A percentile compares a stretch with the other conserved stretches of the same genome.
Conservation (phyloP, 192 early-diverging fungal genomes). For the Linnemannia zychae region DNA sequence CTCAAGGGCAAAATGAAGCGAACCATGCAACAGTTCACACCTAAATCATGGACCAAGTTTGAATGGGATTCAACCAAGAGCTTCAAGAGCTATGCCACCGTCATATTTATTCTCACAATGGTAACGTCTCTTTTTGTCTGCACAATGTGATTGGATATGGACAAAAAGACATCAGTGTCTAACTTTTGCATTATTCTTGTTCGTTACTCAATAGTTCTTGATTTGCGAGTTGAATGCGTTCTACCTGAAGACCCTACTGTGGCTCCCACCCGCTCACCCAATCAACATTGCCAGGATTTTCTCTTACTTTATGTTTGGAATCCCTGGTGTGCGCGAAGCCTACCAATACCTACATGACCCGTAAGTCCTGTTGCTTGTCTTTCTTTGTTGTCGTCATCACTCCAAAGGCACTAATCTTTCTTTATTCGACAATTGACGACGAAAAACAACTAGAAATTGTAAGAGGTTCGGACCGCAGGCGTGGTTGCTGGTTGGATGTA, state of each 20-base stretch:
- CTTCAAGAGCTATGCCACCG: conserved; percentile 88
- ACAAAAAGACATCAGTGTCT: too few species aligned
- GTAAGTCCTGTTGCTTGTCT: conserved; percentile 6
- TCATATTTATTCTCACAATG: conserved; percentile 79
- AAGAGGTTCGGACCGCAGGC: conserved; percentile 94
- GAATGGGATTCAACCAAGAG: conserved; percentile 91
- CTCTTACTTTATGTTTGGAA: conserved; percentile 87
- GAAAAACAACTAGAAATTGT: conserved; percentile 71
- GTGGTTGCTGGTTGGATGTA: conserved; percentile 88
- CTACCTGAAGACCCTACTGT: conserved; percentile 93
- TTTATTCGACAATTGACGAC: too few species aligned
- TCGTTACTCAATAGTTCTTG: conserved; percentile 71
- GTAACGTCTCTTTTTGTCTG: conserved; percentile 52
- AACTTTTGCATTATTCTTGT: too few species aligned
- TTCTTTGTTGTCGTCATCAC: too few species aligned
- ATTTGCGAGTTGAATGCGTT: conserved; percentile 93
- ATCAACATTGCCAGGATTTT: conserved; percentile 84
- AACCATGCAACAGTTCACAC: conserved; percentile 94
- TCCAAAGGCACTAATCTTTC: too few species aligned
- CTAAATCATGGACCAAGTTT: conserved; percentile 94
- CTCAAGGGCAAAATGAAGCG: conserved; percentile 90
- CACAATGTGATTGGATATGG: not conserved
- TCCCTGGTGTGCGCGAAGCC: conserved; percentile 90
- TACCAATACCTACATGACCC: conserved; percentile 88
- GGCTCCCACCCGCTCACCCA: conserved; percentile 90